Evolutionary conservation across 352 stramenopile genomes (phyloP), one percentile per base, ranked within the genome.

Genomic region (Phytopythium vexans): DNA sequence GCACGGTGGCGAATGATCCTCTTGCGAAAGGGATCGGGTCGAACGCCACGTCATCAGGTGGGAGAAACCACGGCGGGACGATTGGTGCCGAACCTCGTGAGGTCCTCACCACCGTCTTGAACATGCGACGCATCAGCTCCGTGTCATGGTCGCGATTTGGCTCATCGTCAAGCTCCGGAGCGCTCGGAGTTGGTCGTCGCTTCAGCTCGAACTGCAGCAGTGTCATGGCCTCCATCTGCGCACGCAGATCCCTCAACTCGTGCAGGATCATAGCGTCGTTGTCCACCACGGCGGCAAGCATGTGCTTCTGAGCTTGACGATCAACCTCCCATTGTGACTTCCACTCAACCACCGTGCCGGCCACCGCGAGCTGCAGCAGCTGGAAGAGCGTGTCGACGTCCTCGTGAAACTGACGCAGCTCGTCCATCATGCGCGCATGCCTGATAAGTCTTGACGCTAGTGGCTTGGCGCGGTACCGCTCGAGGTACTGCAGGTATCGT

Each of bases 361-460:
- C 46, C 1, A 41, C 50, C 21, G 60, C 42, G 1, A 67, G 34
- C 31, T 59, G 58, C 10, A 67, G 46, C 27, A 63, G 2, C 38
- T 45, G 39, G 16, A 63, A 54, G 3, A 63, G 40, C 34, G 33
- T 52, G 43, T 60, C 54, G 35, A 62, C 40, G 16, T 62, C 59
- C 58, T 66, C 52, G 33, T 66, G 52, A 4, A 61, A 3, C 42
- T 33, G 5, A 3, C 40, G 52, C n/a, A 66, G 16, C 39, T 66
- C 43, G 12, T 58, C 52, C 41, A 54, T 59, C 59, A 66, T 38
- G 49, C 27, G 21, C 49, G 49, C 40, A 31, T 11, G 6, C 41
- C 34, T n/a, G n/a, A n/a, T n/a, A n/a, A n/a, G n/a, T n/a, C n/a
- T n/a, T n/a, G n/a, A n/a, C n/a, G n/a, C n/a, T 31, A 49, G 16